phyloP scores from a whole-genome alignment of 148 eudicot species.

The Heliosperma pusillum region DNA sequence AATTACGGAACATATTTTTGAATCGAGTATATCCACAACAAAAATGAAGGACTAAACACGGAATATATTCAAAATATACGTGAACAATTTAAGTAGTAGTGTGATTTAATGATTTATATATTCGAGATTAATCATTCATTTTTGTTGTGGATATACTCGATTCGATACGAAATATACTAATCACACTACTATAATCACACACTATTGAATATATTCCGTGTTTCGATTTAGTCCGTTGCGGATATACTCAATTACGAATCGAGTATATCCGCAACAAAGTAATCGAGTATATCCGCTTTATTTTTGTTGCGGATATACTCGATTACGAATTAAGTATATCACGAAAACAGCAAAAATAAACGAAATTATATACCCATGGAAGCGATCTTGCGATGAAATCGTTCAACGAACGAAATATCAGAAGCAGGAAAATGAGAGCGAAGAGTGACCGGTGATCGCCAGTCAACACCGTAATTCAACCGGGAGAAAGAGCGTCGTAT shows the following conservation, averaged over 20 bases:
- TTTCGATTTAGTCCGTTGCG: background rate
- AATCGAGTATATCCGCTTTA: too few relatives aligned
- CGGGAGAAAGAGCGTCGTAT: slow-evolving; percentile 34
- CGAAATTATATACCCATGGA: slow-evolving; percentile 56
- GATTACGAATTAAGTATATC: too few relatives aligned
- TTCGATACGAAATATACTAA: too few relatives aligned
- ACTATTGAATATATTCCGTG: too few relatives aligned
- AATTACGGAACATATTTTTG: background rate
- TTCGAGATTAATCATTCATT: background rate
- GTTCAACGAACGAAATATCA: slow-evolving; percentile 51
- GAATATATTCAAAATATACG: background rate
- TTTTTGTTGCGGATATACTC: too few relatives aligned
- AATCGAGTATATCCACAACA: background rate
- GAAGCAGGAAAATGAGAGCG: slow-evolving; percentile 48
- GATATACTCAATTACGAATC: background rate
- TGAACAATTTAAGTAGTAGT: background rate
- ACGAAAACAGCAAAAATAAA: background rate
- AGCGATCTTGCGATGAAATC: slow-evolving; percentile 57
- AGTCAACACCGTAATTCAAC: slow-evolving; percentile 58
- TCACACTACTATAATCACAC: background rate
- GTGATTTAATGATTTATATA: too few relatives aligned
- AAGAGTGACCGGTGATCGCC: slow-evolving; percentile 51
- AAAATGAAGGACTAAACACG: background rate
- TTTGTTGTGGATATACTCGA: too few relatives aligned
- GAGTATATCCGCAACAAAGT: too few relatives aligned